A percentile compares a stretch with the other conserved stretches of the same genome.
These are phyloP conservation scores for Trametes meyenii DNA, from an alignment of 768 basidiomycete species.

Conservation along the genomic window DNA sequence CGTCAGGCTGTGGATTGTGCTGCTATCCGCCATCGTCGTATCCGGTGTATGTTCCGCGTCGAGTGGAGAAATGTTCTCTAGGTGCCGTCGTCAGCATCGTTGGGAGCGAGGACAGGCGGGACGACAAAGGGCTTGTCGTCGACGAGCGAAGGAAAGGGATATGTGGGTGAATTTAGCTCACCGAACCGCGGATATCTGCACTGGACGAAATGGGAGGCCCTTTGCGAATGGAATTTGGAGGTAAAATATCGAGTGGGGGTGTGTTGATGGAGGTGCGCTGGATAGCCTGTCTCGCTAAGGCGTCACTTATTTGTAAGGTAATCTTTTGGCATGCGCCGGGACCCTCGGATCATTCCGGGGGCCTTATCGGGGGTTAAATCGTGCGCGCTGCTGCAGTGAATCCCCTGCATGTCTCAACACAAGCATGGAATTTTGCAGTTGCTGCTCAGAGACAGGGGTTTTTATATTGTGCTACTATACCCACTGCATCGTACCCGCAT, in stretches of 20 bases:
- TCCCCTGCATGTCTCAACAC: too few relatives aligned
- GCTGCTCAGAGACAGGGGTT: background rate
- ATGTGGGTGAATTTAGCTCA: slow-evolving; percentile 23
- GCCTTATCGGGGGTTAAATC: slow-evolving; percentile 9
- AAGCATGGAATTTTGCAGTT: background rate
- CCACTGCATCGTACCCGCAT: too few relatives aligned
- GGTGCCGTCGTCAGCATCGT: slow-evolving; percentile 7
- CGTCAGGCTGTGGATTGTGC: slow-evolving; percentile 24
- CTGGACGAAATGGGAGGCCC: slow-evolving; percentile 7
- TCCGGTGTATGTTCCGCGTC: background rate
- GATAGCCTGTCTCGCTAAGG: slow-evolving; percentile 8
- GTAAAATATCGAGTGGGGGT: slow-evolving; percentile 23
- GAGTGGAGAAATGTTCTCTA: background rate
- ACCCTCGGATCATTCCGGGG: slow-evolving; percentile 1
- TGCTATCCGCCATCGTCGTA: slow-evolving; percentile 24
- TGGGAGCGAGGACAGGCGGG: background rate
- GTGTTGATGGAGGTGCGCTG: slow-evolving; percentile 21
- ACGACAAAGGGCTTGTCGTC: slow-evolving; percentile 3
- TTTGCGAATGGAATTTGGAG: slow-evolving; percentile 20
- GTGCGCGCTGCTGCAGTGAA: background rate
- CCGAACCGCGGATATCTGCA: slow-evolving; percentile 14
- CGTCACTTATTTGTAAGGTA: slow-evolving; percentile 20
- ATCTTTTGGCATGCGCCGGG: slow-evolving; percentile 2
- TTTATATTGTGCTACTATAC: too few relatives aligned
- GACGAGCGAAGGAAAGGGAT: background rate